These are phyloP conservation scores for Malus fusca DNA, from an alignment of 306 rosid genomes.

Conservation along the genomic window DNA sequence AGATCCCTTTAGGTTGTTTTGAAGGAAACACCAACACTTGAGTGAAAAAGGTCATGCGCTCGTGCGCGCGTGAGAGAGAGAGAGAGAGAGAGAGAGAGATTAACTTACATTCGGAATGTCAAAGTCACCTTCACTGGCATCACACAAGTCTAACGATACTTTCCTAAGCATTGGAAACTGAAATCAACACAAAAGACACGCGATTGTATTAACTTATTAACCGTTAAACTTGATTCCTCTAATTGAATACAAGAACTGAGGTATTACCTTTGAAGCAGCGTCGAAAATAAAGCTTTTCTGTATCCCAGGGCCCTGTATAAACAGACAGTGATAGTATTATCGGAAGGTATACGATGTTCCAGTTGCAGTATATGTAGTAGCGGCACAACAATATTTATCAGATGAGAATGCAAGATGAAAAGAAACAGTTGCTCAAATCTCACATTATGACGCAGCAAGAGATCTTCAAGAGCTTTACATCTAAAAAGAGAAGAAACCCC, in stretches of 20 bases:
- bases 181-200: constrained; percentile 17
- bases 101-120: constrained; percentile 65
- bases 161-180: constrained; percentile 70
- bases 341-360: too few species aligned
- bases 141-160: constrained; percentile 69
- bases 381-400: background rate
- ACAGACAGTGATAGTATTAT: too few species aligned
- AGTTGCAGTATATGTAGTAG: too few species aligned
- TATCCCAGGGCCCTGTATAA: constrained; percentile 60
- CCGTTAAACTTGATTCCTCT: constrained; percentile 9
- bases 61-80: background rate
- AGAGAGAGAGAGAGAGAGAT: background rate
- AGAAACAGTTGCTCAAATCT: constrained; percentile 20
- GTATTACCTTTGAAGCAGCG: constrained; percentile 55
- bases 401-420: background rate
- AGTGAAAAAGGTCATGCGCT: background rate
- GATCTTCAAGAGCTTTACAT: constrained; percentile 80
- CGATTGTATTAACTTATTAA: background rate
- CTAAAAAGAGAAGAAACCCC: constrained; percentile 61
- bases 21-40: background rate
- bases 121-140: constrained; percentile 63
- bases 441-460: constrained; percentile 75
- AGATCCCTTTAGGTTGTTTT: background rate
- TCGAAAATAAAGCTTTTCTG: constrained; percentile 42
- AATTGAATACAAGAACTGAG: background rate